phyloP scores from a whole-genome alignment of 2,329 filamentous ascomycete genomes.

The Orbilia blumenaviensis region DNA sequence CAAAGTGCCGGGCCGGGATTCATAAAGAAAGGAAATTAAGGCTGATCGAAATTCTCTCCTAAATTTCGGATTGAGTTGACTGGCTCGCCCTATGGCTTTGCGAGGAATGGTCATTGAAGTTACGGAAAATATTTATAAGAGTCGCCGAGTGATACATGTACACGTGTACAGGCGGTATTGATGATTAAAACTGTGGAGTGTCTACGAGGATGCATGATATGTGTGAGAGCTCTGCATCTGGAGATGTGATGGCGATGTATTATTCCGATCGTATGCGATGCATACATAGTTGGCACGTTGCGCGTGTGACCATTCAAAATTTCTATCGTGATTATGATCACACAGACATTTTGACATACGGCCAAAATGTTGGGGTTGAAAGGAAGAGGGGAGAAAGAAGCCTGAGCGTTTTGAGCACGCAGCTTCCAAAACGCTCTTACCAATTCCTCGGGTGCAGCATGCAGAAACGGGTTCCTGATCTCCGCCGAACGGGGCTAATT shows the following conservation, averaged over 20 bases:
- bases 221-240: not conserved
- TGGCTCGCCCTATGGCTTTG: slow-evolving; percentile 1
- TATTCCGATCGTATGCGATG: not conserved
- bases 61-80: slow-evolving; percentile 31
- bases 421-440: slow-evolving; percentile 42
- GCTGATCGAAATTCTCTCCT: slow-evolving; percentile 29
- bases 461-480: slow-evolving; percentile 53
- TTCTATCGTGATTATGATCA: not conserved
- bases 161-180: not conserved
- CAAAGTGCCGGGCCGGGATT: slow-evolving; percentile 40
- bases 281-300: not conserved
- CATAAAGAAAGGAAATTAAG: slow-evolving; percentile 49
- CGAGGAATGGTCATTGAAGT: slow-evolving; percentile 5
- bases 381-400: not conserved
- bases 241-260: slow-evolving; percentile 14
- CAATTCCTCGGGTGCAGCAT: slow-evolving; percentile 54
- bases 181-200: not conserved
- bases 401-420: slow-evolving; percentile 29
- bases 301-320: slow-evolving; percentile 11
- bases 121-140: slow-evolving; percentile 1
- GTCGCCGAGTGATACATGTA: slow-evolving; percentile 9
- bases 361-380: slow-evolving; percentile 3
- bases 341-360: no score
- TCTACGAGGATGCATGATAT: not conserved
- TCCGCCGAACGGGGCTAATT: slow-evolving; percentile 44